These are phyloP conservation scores for Mycena latifolia DNA, from an alignment of 768 basidiomycete genomes.

Conservation along the genomic window DNA sequence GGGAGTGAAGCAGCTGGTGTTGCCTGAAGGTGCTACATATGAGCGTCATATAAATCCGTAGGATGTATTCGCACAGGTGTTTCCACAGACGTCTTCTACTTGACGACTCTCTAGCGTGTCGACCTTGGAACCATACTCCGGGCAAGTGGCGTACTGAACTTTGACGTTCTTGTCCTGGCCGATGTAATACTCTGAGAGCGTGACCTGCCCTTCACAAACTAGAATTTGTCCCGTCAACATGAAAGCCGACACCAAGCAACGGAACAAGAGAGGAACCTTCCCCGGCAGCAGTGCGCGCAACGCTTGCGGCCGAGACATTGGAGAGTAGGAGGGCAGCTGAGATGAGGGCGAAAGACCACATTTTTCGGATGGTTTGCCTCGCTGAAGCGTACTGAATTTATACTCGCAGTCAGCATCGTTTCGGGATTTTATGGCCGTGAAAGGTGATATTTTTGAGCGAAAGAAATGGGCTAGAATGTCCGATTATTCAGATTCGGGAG, in stretches of 20 bases:
- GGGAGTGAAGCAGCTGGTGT: conserved; percentile 59
- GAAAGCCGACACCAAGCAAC: background rate
- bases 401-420: background rate
- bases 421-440: background rate
- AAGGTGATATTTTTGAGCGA: background rate
- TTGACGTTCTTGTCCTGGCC: conserved; percentile 59
- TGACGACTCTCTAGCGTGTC: conserved; percentile 40
- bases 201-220: conserved; percentile 40
- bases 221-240: background rate
- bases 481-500: background rate
- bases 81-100: conserved; percentile 55
- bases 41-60: background rate
- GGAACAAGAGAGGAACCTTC: background rate
- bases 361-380: background rate
- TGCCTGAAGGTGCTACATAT: conserved; percentile 41
- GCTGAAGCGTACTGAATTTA: background rate
- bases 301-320: conserved; percentile 10
- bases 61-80: conserved; percentile 47
- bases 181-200: conserved; percentile 48
- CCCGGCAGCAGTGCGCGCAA: background rate
- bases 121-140: conserved; percentile 25
- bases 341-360: conserved; percentile 24
- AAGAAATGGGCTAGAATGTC: conserved; percentile 3
- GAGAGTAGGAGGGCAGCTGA: conserved; percentile 10
- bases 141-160: conserved; percentile 51